Base-by-base conservation (phyloP, 2,329 filamentous ascomycete species). In the Parastagonospora nodorum region DNA sequence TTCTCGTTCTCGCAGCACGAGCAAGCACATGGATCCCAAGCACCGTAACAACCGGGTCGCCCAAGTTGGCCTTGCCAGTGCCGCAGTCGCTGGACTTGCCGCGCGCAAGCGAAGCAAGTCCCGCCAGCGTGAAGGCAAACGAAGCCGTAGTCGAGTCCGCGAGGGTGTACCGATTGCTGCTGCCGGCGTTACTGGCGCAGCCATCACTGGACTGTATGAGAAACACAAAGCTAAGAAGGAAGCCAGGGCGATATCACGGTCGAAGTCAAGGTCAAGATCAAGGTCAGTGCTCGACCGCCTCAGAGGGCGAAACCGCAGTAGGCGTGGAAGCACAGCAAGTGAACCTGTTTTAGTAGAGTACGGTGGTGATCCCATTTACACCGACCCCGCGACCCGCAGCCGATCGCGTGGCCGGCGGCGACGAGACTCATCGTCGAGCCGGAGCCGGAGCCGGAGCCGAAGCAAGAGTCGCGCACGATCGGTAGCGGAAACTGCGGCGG, bases 141-240 rank as follows among this genome's bases (percentile, higher is more conserved):
- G 81, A 28, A 84, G 81, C 35, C 79, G 76, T 49, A 85, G 83
- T 62, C 78, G 81, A 27, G 51, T 86, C 32, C 77, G 82, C 51
- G 75, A 81, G 54, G 84, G 82, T 41, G 75, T 84, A 5, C 84
- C 84, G 1, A 82, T 87, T 46, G 80, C 82, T 58, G 84, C 82
- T 35, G 83, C 84, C 45, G 84, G 84, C 42, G 72, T 85, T 11
- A 82, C 82, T 39, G 84, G 82, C 57, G 85, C 85, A 35, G 85
- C 83, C 11, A 75, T 84, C 29, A 82, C 84, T 50, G 82, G 82
- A 19, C 67, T 87, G 12, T 87, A 86, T 61, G 85, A 87, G 70
- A 84, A 81, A 61, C 82, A 80, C 53, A 85, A 86, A 70, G 81
- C 78, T 35, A 84, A 82, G 67, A 84, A 84, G 61, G 80, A 82